Evolutionary conservation across 768 basidiomycete species (phyloP), one percentile per base, ranked within the genome.

Genomic region (Cyclocybe cylindracea): DNA sequence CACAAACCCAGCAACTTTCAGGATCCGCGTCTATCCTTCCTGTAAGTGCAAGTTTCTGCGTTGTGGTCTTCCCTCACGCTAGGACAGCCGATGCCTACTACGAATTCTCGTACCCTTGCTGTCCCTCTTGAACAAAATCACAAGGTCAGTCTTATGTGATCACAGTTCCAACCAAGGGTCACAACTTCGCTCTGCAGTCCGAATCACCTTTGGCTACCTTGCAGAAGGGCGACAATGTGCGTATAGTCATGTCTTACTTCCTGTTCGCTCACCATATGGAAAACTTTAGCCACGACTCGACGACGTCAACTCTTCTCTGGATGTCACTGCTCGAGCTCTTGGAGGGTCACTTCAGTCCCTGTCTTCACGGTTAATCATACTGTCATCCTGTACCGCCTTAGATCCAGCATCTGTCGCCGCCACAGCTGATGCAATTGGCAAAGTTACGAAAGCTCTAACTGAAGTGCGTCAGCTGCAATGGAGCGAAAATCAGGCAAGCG

Each of bases 351-450:
- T 91, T 34, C 72, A 72, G 29, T 61, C 63, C 14, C 70, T 90
- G 31, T 80, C 86, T 3, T 62, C 74, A 29, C 78, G 78, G 62
- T 66, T 90, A 44, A 66, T 69, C 29, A 56, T 68, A 10, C 66
- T 82, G n/a, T 73, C 81, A 5, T 62, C 67, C n/a, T 65, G 64
- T 32, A 56, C 56, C 36, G 49, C 73, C 14, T 39, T 74, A 46
- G 85, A 89, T 60, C 72, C 76, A 32, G 45, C 60, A 18, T 70
- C 77, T 4, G 78, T 91, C 44, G 78, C 76, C 37, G 67, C 70
- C 41, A 80, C 79, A 11, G 86, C 88, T n/a, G 87, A 89, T 55
- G 79, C 86, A 1, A 85, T 91, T 31, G 66, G 70, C 39, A 88
- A 87, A 62, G 81, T 87, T 7, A 74, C 80, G 1, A 76, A 79